Conservation (phyloP, 2,329 filamentous ascomycete species). For the Neoarthrinium moseri region DNA sequence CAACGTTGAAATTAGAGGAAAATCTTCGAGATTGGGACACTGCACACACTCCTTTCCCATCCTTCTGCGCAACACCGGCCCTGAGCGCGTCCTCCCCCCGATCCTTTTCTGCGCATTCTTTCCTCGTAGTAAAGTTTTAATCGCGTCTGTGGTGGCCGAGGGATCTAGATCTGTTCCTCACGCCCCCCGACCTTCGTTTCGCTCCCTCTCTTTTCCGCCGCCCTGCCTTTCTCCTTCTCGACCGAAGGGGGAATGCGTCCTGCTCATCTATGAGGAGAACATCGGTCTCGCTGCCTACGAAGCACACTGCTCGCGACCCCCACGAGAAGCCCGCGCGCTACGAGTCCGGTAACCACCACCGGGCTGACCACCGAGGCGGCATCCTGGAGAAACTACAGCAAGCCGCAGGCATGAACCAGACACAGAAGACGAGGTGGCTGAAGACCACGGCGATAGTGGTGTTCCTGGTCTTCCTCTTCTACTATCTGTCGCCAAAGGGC, state of each 20-base stretch:
- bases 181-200: background rate
- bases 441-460: constrained; percentile 64
- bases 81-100: constrained; percentile 1
- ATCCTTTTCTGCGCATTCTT: background rate
- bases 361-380: constrained; percentile 39
- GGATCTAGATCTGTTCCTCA: background rate
- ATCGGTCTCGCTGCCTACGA: constrained; percentile 62
- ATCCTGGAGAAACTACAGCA: constrained; percentile 53
- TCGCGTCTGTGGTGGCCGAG: background rate
- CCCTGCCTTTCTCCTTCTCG: background rate
- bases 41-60: background rate
- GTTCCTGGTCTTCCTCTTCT: constrained; percentile 60
- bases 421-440: constrained; percentile 63
- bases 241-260: constrained; percentile 5
- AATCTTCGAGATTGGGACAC: constrained; percentile 19
- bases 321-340: constrained; percentile 66
- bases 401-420: constrained; percentile 59
- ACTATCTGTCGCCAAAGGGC: constrained; percentile 60
- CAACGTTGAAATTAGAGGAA: constrained; percentile 16
- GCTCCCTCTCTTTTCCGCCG: background rate
- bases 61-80: no score
- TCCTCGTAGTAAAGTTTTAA: background rate
- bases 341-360: constrained; percentile 31
- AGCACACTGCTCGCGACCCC: constrained; percentile 58
- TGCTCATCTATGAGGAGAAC: constrained; percentile 57